A percentile compares a stretch with the other conserved stretches of the same genome.
Conservation (phyloP, 257 asterid species). For the Nicotiana obtusifolia region DNA sequence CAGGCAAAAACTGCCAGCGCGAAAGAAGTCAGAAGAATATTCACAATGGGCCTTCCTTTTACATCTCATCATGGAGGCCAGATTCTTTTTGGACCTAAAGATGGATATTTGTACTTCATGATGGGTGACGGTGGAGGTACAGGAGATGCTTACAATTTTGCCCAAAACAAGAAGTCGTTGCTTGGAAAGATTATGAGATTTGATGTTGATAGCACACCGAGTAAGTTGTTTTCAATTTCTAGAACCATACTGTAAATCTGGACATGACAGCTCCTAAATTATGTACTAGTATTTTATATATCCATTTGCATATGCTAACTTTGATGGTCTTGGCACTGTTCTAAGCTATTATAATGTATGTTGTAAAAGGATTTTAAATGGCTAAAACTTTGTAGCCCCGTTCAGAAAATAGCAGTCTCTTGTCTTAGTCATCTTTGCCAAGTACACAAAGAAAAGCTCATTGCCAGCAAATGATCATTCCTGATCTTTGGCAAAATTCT, state of each 20-base stretch:
- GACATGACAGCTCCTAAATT: neutral
- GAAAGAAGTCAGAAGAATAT: constrained; percentile 68
- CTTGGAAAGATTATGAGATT: constrained; percentile 95
- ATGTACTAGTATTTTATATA: neutral
- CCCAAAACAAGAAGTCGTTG: constrained; percentile 88
- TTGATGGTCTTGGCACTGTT: neutral
- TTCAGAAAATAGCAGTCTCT: neutral
- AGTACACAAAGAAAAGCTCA: neutral
- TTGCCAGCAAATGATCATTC: neutral
- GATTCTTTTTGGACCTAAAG: constrained; percentile 85
- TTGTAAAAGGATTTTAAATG: neutral
- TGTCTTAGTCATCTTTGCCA: neutral
- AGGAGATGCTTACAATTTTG: constrained; percentile 73
- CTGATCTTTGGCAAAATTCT: neutral
- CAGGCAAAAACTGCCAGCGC: constrained; percentile 69
- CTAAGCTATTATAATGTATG: neutral
- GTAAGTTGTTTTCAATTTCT: constrained; percentile 38
- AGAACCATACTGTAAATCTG: neutral
- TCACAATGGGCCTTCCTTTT: constrained; percentile 93
- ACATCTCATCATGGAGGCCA: constrained; percentile 79
- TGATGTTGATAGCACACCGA: constrained; percentile 68
- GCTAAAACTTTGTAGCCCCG: neutral
- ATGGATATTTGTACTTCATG: constrained; percentile 90
- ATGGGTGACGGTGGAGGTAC: constrained; percentile 91
- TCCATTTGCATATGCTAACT: neutral